Conservation (phyloP, 495 filamentous ascomycete species). For the Tetracladium setigerum region DNA sequence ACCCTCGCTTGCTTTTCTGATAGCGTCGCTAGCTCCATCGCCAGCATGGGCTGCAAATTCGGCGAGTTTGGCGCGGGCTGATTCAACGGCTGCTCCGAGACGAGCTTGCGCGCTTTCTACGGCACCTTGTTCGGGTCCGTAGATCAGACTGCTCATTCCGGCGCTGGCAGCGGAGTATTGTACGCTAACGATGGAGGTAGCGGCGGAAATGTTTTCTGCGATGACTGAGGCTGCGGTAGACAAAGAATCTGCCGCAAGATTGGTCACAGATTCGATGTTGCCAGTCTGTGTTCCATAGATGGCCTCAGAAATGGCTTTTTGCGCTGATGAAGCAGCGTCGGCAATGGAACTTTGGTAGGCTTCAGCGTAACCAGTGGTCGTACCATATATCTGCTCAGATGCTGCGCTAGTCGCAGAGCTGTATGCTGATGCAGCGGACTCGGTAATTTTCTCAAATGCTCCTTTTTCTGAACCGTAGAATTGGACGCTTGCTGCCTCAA, state of each 20-base stretch:
- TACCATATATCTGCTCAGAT: constrained; percentile 50
- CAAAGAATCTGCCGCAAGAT: constrained; percentile 8
- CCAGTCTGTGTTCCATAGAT: constrained; percentile 40
- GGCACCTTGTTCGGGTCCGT: constrained; percentile 23
- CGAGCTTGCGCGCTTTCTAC: constrained; percentile 21
- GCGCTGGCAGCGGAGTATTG: constrained; percentile 31
- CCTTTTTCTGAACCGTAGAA: constrained; percentile 54
- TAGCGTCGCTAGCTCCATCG: constrained; percentile 14
- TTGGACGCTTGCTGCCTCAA: constrained; percentile 52
- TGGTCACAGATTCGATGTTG: constrained; percentile 14
- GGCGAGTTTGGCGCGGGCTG: constrained; percentile 16
- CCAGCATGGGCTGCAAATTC: constrained; percentile 15
- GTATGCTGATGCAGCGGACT: constrained; percentile 32
- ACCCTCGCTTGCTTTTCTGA: constrained; percentile 18
- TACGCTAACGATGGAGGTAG: constrained; percentile 35
- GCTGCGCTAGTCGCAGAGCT: constrained; percentile 37
- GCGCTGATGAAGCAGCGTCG: constrained; percentile 42
- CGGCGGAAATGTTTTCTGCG: constrained; percentile 15
- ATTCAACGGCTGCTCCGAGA: constrained; percentile 17
- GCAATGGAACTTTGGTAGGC: constrained; percentile 37
- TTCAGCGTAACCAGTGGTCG: constrained; percentile 40
- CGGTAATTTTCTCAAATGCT: constrained; percentile 33
- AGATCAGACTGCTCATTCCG: constrained; percentile 9
- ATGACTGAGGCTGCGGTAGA: constrained; percentile 16
- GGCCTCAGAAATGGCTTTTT: constrained; percentile 40